Base-by-base conservation (phyloP, 768 basidiomycete species). In the Leucocoprinus birnbaumii region DNA sequence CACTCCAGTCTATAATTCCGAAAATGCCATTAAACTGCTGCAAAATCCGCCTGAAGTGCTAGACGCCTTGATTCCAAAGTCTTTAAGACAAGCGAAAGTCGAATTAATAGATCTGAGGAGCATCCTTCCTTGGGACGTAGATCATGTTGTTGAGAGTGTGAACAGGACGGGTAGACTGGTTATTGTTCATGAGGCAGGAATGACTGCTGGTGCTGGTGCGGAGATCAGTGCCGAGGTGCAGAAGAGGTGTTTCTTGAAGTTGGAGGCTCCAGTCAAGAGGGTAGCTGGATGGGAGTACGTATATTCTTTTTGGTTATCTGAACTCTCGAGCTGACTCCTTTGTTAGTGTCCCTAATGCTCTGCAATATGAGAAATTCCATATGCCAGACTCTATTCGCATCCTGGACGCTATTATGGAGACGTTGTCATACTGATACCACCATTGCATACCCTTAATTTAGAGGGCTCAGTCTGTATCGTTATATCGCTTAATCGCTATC, bases 271-370 rank as follows among this genome's bases (percentile, higher is more conserved):
- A 0, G 87, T 98, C 21, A 88, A 80, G 63, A 75, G 94, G 38
- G 83, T 98, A 16, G 84, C 90, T 2, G 92, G 91, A 25, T 98
- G 95, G 95, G 94, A 97, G 94, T 95, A 63, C 80, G 94, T 86
- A 6, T 27, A 53, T 49, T 52, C 58, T 44, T 40, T 26, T 8
- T 42, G n/a, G 16, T 16, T 14, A 19, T 25, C 51, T 1, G 11
- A n/a, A 14, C n/a, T n/a, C 13, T 19, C 34, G n/a, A n/a, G 25
- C 49, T 48, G 27, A 55, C 51, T 9, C 51, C 55, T 26, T 9
- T 50, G n/a, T 43, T 53, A 94, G 91, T 61, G 83, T 86, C n/a
- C 94, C 94, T 2, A 85, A 85, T 21, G 88, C 83, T 34, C 73
- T 97, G 60, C 86, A 88, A 53, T 97, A 83, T 62, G 94, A 98